These are phyloP conservation scores for Melanomma pulvis-pyrius DNA, from an alignment of 495 filamentous ascomycete genomes.

Conservation along the genomic window DNA sequence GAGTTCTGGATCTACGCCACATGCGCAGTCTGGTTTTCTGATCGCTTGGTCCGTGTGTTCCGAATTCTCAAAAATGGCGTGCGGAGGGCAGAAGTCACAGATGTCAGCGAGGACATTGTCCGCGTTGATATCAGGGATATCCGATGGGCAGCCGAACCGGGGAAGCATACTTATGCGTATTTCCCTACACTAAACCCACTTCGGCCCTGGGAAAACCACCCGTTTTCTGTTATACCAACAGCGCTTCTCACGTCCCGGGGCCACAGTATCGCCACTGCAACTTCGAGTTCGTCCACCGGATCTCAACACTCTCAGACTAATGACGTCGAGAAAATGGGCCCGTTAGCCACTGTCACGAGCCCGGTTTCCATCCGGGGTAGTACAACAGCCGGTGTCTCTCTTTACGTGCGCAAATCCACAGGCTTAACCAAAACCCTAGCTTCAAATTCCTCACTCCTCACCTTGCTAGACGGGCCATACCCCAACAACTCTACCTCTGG, in stretches of 20 bases:
- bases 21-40: constrained; percentile 52
- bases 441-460: constrained; percentile 12
- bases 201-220: constrained; percentile 55
- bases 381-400: constrained; percentile 12
- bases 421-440: constrained; percentile 24
- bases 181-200: constrained; percentile 49
- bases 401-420: constrained; percentile 28
- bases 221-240: constrained; percentile 50
- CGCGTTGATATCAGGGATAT: constrained; percentile 46
- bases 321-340: constrained; percentile 8
- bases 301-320: neutral
- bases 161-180: constrained; percentile 47
- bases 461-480: constrained; percentile 35
- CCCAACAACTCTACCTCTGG: constrained; percentile 22
- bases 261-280: neutral
- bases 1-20: constrained; percentile 52
- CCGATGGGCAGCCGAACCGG: constrained; percentile 42
- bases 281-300: neutral
- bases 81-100: constrained; percentile 40
- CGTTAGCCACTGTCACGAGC: neutral
- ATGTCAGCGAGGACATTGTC: constrained; percentile 40
- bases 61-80: constrained; percentile 44
- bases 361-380: neutral
- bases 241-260: constrained; percentile 25
- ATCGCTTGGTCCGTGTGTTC: constrained; percentile 45